Evolutionary conservation across 2,329 filamentous ascomycete species (phyloP), one percentile per base, ranked within the genome.

Genomic region (Penicillium sp.): DNA sequence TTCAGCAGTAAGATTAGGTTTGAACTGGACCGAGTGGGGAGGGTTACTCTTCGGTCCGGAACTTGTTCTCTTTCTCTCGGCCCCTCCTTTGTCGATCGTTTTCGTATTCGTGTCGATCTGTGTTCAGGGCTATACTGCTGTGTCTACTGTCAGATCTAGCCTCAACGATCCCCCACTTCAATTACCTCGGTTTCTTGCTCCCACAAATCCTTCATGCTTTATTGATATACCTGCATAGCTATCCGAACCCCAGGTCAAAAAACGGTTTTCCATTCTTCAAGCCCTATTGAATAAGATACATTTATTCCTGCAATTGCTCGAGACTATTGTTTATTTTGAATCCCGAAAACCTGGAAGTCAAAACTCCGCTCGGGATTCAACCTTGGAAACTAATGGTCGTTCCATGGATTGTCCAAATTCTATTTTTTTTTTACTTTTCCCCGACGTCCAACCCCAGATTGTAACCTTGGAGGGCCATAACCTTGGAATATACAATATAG

Each of bases 111-210:
- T 16, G 25, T 30, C 35, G 45, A 36, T 47, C 22, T 8, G n/a
- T 36, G 31, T 45, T 17, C 28, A 33, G 17, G 12, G 12, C 35
- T 5, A 40, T 31, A 33, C 17, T 37, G 60, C 60, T 46, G 19
- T 51, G 5, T 53, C 49, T 35, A 51, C 37, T 50, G 55, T 58
- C 57, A 53, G 46, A 61, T 59, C 40, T 41, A 25, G 37, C 19
- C 40, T 25, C 25, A 4, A 17, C 47, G 12, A 30, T 5, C 12
- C 51, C 51, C 44, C 45, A 31, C 51, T 33, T 36, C 25, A 11
- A 9, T 53, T 35, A 25, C 33, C 22, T 47, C 22, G 36, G 33
- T 48, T 43, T 26, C 33, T 22, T 53, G 36, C 50, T 43, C 45
- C 47, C 35, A n/a, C 12, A 26, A 44, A n/a, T 33, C 5, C 6